Conservation (phyloP, 345 rosid genomes). For the Salix exigua region DNA sequence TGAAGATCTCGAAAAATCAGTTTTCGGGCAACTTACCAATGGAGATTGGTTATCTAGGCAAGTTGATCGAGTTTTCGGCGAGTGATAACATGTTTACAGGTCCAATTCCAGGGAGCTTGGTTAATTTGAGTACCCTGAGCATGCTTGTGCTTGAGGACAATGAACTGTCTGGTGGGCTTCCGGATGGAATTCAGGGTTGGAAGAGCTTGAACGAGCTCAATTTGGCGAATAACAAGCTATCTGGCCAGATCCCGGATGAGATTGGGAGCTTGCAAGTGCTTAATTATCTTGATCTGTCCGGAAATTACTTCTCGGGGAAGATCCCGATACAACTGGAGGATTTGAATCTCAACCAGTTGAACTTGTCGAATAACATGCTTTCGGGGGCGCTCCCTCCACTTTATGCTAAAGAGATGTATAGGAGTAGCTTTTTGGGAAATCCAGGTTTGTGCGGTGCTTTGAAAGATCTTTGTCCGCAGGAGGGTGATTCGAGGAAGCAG, state of each 20-base stretch:
- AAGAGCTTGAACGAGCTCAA: constrained; percentile 70
- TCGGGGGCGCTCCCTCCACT: constrained; percentile 68
- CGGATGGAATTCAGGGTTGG: constrained; percentile 47
- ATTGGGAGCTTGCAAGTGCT: constrained; percentile 67
- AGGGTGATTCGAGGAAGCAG: constrained; percentile 26
- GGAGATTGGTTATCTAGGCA: constrained; percentile 47
- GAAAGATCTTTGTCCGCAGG: constrained; percentile 50
- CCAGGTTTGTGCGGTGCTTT: constrained; percentile 68
- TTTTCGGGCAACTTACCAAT: constrained; percentile 61
- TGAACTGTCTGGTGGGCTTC: constrained; percentile 61
- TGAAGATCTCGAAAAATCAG: constrained; percentile 52
- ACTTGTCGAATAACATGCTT: constrained; percentile 66
- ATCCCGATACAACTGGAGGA: constrained; percentile 67
- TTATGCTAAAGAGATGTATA: constrained; percentile 47
- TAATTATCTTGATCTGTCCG: constrained; percentile 85
- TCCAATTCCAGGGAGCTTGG: constrained; percentile 49
- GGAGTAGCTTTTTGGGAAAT: constrained; percentile 61
- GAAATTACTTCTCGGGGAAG: constrained; percentile 58
- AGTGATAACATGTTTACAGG: constrained; percentile 47
- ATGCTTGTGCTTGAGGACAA: constrained; percentile 68
- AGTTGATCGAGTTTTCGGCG: constrained; percentile 53
- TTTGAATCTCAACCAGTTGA: constrained; percentile 71
- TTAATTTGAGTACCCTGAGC: constrained; percentile 44
- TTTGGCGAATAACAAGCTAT: constrained; percentile 56
- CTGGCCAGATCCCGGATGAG: constrained; percentile 63